Evolutionary conservation across 208 protist genomes (phyloP).

Genomic region (Naegleria lovaniensis): DNA sequence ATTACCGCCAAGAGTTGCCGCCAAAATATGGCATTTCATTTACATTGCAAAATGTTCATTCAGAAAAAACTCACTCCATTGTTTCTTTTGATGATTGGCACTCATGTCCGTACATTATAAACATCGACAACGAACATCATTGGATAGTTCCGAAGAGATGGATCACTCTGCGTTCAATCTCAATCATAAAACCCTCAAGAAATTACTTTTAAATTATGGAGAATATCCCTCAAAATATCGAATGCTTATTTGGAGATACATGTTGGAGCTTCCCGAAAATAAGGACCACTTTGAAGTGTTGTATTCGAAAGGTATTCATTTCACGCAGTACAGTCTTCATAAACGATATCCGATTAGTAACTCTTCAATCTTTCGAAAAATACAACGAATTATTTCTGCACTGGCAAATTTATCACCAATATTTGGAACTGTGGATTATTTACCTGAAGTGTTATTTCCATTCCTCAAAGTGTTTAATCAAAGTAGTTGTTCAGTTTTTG

Average conservation of each 20-base stretch:
- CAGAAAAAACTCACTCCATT: too few species aligned
- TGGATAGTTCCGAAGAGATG: neutral
- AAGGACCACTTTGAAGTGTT: neutral
- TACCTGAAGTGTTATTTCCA: slow-evolving; percentile 1
- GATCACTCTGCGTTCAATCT: neutral
- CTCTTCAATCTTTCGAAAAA: neutral
- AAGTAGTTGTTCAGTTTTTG: neutral
- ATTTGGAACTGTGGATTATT: neutral
- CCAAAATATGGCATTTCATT: too few species aligned
- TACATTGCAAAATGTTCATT: too few species aligned
- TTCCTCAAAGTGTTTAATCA: neutral
- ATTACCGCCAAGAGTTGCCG: too few species aligned
- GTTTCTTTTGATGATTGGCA: too few species aligned
- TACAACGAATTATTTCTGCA: neutral
- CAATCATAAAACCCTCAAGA: neutral
- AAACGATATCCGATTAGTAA: neutral
- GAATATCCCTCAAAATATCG: slow-evolving; percentile 8
- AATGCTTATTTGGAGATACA: slow-evolving; percentile 8
- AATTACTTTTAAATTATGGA: neutral
- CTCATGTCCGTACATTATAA: neutral
- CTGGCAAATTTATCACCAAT: neutral
- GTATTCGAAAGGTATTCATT: neutral
- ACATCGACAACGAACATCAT: neutral
- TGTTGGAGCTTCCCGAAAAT: neutral
- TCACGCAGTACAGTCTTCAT: neutral